phyloP scores from a whole-genome alignment of 1,284 basidiomycete species.

The Microbotryomycetes sp. region DNA sequence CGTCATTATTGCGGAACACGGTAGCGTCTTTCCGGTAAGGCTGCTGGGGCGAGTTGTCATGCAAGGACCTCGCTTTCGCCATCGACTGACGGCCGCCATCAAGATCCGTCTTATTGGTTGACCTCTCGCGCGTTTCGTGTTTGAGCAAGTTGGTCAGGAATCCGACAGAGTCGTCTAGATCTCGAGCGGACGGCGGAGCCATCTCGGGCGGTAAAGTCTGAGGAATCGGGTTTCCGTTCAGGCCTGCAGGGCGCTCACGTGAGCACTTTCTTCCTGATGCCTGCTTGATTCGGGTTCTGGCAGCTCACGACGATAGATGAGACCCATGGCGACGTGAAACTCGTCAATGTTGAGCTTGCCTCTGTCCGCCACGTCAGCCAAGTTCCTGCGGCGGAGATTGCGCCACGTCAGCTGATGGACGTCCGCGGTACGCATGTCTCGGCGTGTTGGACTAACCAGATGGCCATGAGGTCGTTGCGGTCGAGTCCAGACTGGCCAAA shows the following conservation, averaged over 20 bases:
- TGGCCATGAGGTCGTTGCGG: constrained; percentile 83
- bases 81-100: constrained; percentile 16
- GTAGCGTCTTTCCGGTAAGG: constrained; percentile 72
- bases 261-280: constrained; percentile 2
- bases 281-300: neutral
- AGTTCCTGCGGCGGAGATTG: constrained; percentile 53
- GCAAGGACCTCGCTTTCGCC: constrained; percentile 30
- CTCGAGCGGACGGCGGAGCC: constrained; percentile 82
- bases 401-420: constrained; percentile 3
- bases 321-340: constrained; percentile 97
- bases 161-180: constrained; percentile 84
- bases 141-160: constrained; percentile 84
- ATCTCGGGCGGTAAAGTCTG: constrained; percentile 81
- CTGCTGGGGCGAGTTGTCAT: constrained; percentile 39
- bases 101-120: constrained; percentile 43
- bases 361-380: constrained; percentile 82
- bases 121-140: constrained; percentile 62
- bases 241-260: constrained; percentile 54
- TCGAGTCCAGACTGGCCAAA: constrained; percentile 89
- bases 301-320: constrained; percentile 84
- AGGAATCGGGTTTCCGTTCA: constrained; percentile 89
- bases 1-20: constrained; percentile 79
- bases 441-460: constrained; percentile 65
- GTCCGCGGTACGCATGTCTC: too few relatives aligned
- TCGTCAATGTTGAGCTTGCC: constrained; percentile 92